Base-by-base conservation (phyloP, 192 early-diverging fungal species). In the Entophlyctis luteolus region DNA sequence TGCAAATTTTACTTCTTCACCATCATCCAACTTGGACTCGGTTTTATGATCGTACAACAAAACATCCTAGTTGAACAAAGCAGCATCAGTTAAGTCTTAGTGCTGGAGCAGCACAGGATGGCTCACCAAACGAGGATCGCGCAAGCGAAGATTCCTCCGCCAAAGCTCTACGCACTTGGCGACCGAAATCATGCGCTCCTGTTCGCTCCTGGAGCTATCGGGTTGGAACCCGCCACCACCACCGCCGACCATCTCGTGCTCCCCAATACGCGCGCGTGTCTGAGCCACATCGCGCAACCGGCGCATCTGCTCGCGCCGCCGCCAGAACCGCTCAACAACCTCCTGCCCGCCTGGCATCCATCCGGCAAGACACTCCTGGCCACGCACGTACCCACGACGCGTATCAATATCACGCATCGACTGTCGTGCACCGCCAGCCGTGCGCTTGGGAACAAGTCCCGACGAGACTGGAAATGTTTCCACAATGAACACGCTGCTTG, bases 161-260 rank as follows among this genome's bases (percentile, higher is more conserved):
- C 75, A 77, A n/a, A 77, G 16, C 55, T 76, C 69, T 8, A 77
- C 25, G 38, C 32, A 71, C 55, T 68, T 75, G 1, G 55, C 42
- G 27, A 62, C 20, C 22, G 65, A 31, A 12, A 67, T 45, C 0
- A 71, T 48, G 14, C 67, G 31, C 18, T 54, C 53, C 31, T 59
- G 63, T 10, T 70, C 56, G 28, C 31, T 35, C 5, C 22, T 14
- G 25, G 35, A 4, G n/a, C 14, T 28, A 36, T 55, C 20, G 16
- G 36, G 27, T 31, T 18, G 12, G 18, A 31, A 39, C 16, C 38
- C 39, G 34, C 20, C 35, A 10, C 6, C 39, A 27, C 12, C 0
- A 20, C 37, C 33, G 18, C 12, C 50, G 29, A 53, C 25, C 48
- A 66, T 66, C 28, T 66, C 63, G 52, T 65, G 35, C 55, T 63